Conservation (phyloP, 108 stramenopile genomes). For the Aurantiochytrium sp. region DNA sequence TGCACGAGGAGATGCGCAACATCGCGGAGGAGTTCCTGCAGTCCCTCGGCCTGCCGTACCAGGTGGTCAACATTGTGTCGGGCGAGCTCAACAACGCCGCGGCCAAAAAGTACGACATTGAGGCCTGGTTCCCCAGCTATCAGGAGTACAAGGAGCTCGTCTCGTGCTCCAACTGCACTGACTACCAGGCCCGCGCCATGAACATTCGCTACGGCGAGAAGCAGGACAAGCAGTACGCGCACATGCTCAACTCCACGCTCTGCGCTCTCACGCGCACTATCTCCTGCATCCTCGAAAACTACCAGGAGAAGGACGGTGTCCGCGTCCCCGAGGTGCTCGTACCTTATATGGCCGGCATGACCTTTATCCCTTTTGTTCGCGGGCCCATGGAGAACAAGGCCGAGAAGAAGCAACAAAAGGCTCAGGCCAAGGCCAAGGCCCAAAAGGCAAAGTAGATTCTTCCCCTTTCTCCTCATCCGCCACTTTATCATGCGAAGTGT, state of each 20-base stretch:
- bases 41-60: slow-evolving; percentile 86
- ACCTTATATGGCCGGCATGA: slow-evolving; percentile 96
- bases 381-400: slow-evolving; percentile 18
- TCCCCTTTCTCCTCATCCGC: background rate
- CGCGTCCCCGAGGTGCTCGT: slow-evolving; percentile 87
- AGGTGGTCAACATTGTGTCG: slow-evolving; percentile 92
- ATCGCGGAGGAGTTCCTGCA: slow-evolving; percentile 94
- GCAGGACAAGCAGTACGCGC: slow-evolving; percentile 76
- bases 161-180: slow-evolving; percentile 97
- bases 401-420: background rate
- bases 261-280: slow-evolving; percentile 97
- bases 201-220: slow-evolving; percentile 81
- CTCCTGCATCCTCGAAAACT: slow-evolving; percentile 93
- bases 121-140: slow-evolving; percentile 98
- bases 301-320: slow-evolving; percentile 88
- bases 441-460: background rate
- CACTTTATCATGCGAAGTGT: too few species aligned
- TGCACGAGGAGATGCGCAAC: slow-evolving; percentile 71
- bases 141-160: slow-evolving; percentile 94
- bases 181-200: slow-evolving; percentile 94
- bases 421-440: background rate
- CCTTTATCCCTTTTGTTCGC: slow-evolving; percentile 89
- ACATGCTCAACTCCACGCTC: slow-evolving; percentile 96
- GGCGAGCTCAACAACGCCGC: slow-evolving; percentile 97
- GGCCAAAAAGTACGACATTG: slow-evolving; percentile 97